Evolutionary conservation across 441 rosid genomes (phyloP), one percentile per base, ranked within the genome.

Genomic region (Jatropha podagrica): DNA sequence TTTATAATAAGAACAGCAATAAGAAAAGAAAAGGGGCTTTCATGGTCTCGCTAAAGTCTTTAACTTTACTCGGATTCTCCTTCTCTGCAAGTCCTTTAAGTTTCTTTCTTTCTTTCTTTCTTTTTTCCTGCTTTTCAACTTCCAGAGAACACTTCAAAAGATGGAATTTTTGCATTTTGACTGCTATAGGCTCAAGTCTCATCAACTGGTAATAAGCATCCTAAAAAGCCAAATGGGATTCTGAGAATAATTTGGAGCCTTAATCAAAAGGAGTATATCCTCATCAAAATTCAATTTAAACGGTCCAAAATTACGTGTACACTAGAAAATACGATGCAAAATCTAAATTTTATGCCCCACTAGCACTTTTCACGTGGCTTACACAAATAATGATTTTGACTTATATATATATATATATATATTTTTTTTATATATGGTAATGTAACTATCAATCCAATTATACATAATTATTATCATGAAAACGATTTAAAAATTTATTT

Each of bases 361-460:
- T 9, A 32, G 3, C 65, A 75, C 79, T 85, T 52, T 66, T 73
- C 77, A 81, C 77, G 76, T 74, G 77, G 73, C 72, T 81, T 80
- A 71, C 51, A 70, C 73, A 67, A 59, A 65, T 65, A 63, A 18
- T 75, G 58, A 73, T 73, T 20, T 73, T 20, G 76, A 73, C 70
- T 11, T 2, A 17, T 4, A n/a, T 56, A n/a, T n/a, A n/a, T n/a
- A n/a, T n/a, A n/a, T n/a, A n/a, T n/a, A n/a, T n/a, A n/a, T n/a
- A n/a, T 55, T n/a, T n/a, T 56, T 13, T 15, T 46, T 44, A 17
- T 13, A 1, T 27, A 60, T n/a, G 26, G 44, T 14, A 48, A 20
- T 41, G 49, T 23, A 42, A 9, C 74, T 40, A 54, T 70, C 52
- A n/a, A 40, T 4, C 6, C 10, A 5, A 59, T 7, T 27, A 60